These are phyloP conservation scores for Boletus sp. DNA, from an alignment of 768 basidiomycete genomes.

Conservation along the genomic window DNA sequence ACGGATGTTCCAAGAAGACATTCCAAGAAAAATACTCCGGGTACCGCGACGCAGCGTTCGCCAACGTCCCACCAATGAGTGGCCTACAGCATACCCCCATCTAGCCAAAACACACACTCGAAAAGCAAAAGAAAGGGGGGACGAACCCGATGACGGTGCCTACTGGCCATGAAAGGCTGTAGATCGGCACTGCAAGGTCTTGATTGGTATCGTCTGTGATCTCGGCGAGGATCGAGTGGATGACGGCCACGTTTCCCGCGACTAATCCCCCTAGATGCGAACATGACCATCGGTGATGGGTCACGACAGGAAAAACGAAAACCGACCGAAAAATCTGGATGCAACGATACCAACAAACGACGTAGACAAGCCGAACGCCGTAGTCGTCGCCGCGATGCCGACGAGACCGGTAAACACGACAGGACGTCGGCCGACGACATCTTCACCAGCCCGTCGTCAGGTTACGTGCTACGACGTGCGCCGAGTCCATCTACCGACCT, in stretches of 20 bases:
- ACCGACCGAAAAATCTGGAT: constrained; percentile 49
- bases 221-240: constrained; percentile 59
- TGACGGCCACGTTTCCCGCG: constrained; percentile 58
- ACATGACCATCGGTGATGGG: not conserved
- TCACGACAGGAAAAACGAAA: not conserved
- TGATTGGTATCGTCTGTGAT: constrained; percentile 62
- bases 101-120: not conserved
- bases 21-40: constrained; percentile 12
- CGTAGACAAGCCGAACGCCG: constrained; percentile 53
- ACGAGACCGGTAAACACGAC: constrained; percentile 51
- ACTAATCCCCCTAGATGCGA: constrained; percentile 51
- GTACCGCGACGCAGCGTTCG: constrained; percentile 16
- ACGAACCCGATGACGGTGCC: constrained; percentile 53
- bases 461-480: not conserved
- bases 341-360: constrained; percentile 47
- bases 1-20: constrained; percentile 13
- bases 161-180: constrained; percentile 54
- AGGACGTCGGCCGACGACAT: constrained; percentile 57
- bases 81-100: constrained; percentile 1
- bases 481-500: not conserved
- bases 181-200: constrained; percentile 54
- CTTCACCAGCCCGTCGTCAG: constrained; percentile 26
- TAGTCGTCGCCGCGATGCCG: constrained; percentile 49
- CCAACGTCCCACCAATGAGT: constrained; percentile 22
- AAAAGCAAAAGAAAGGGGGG: not conserved